Evolutionary conservation across 2,329 filamentous ascomycete genomes (phyloP).

Genomic region (Phaeosphaeria sp.): DNA sequence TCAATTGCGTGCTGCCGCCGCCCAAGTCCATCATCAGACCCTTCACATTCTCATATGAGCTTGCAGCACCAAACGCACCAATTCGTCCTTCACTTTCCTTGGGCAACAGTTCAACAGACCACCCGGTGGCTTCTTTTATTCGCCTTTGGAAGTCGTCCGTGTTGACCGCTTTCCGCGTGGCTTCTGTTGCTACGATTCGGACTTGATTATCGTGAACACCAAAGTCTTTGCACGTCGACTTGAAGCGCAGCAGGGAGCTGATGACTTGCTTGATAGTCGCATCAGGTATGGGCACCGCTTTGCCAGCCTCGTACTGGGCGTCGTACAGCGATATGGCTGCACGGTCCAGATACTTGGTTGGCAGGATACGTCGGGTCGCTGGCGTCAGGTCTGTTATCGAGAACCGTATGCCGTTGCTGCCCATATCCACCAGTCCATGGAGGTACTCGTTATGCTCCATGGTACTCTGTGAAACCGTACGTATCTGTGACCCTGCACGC

Average conservation of each 20-base stretch:
- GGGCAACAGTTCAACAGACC: slow-evolving; percentile 74
- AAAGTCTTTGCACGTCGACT: slow-evolving; percentile 72
- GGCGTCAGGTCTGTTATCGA: slow-evolving; percentile 84
- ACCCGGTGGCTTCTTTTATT: slow-evolving; percentile 70
- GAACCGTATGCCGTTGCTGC: slow-evolving; percentile 88
- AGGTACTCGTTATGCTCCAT: slow-evolving; percentile 29
- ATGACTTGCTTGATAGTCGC: slow-evolving; percentile 72
- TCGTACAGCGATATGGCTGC: slow-evolving; percentile 87
- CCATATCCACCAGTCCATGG: slow-evolving; percentile 47
- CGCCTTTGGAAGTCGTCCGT: slow-evolving; percentile 69
- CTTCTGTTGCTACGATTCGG: slow-evolving; percentile 84
- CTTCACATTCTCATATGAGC: slow-evolving; percentile 71
- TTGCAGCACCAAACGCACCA: slow-evolving; percentile 83
- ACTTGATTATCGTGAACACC: slow-evolving; percentile 70
- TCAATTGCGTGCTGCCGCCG: slow-evolving; percentile 75
- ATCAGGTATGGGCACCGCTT: slow-evolving; percentile 60
- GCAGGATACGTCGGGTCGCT: slow-evolving; percentile 73
- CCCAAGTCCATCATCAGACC: slow-evolving; percentile 89
- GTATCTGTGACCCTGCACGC: not conserved
- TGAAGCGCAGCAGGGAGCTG: slow-evolving; percentile 72
- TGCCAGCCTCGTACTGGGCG: slow-evolving; percentile 63
- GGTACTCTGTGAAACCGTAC: slow-evolving; percentile 14
- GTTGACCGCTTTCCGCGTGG: slow-evolving; percentile 82
- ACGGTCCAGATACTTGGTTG: slow-evolving; percentile 78
- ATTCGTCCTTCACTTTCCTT: slow-evolving; percentile 84